Base-by-base conservation (phyloP, 176 grass and related monocot genomes). In the Themeda triandra region DNA sequence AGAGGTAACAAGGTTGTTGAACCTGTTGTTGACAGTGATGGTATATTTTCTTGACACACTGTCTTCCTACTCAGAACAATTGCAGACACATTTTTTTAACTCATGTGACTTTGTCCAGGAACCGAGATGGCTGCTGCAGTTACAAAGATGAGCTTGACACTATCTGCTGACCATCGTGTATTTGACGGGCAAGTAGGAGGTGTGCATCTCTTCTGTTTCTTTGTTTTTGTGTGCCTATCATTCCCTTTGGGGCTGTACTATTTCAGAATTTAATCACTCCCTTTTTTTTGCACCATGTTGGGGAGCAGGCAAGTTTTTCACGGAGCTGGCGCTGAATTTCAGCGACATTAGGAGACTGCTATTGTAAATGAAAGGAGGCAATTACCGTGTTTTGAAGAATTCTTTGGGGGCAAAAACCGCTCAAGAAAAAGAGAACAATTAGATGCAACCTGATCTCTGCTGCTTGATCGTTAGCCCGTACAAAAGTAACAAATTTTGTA, bases 81-180 rank as follows among this genome's bases (percentile, higher is more conserved):
- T 60, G 70, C 64, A 15, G 29, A 36, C 51, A 63, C 84, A 71
- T 68, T 62, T 71, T 89, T 62, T 29, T 48, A 48, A 79, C 62
- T 18, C 32, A 49, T 70, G 23, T 64, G 74, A 37, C 59, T 39
- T 75, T 83, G 80, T 90, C 6, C 79, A 99, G 96, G 96, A 88
- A 89, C 63, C 27, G 93, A 94, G 78, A 96, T 85, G 84, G 83
- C 90, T 79, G 81, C 80, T 44, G 83, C 77, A 79, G 71, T 94
- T 82, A 95, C 93, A 68, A 96, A 96, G 84, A 99, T 99, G 93
- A 94, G 83, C 69, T 78, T 99, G 64, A 96, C 88, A 5, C 83
- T 99, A 35, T 99, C 96, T 69, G 96, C 96, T 67, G 96, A 99
- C 54, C 96, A 99, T 67, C 93, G 93, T 25, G 84, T 99, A 23